Evolutionary conservation across 768 basidiomycete genomes (phyloP).

Genomic region (Neoboletus brunneissimus): DNA sequence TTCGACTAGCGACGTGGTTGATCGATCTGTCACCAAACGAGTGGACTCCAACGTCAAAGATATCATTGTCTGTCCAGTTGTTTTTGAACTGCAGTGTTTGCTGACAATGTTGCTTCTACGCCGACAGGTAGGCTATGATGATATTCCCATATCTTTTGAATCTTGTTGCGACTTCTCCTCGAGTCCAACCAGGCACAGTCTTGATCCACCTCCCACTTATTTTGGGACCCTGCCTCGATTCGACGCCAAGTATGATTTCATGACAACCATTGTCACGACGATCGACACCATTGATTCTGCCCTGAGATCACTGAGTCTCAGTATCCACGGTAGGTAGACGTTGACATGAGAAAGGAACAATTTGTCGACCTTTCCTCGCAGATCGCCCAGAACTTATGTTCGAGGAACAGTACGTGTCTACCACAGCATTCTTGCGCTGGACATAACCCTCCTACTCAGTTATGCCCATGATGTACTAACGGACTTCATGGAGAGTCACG

Average conservation of each 20-base stretch:
- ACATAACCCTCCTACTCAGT: conserved; percentile 36
- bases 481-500: conserved; percentile 61
- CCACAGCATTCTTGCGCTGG: neutral
- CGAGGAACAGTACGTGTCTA: conserved; percentile 54
- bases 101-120: neutral
- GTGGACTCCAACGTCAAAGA: neutral
- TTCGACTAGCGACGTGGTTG: neutral
- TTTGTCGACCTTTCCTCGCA: conserved; percentile 31
- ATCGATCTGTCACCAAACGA: conserved; percentile 8
- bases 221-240: conserved; percentile 19
- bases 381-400: conserved; percentile 67
- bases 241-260: conserved; percentile 35
- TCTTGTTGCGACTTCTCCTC: conserved; percentile 46
- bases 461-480: conserved; percentile 71
- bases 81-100: neutral
- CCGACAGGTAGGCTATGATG: conserved; percentile 11
- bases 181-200: conserved; percentile 15
- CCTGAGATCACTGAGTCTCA: conserved; percentile 62
- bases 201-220: conserved; percentile 45
- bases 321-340: conserved; percentile 60
- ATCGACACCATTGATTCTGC: conserved; percentile 50
- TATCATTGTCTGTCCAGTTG: conserved; percentile 7
- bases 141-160: conserved; percentile 34
- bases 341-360: neutral
- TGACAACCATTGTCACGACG: conserved; percentile 50